A percentile compares a stretch with the other conserved stretches of the same genome.
Evolutionary conservation across 495 filamentous ascomycete species (phyloP).

Genomic region (Neurospora intermedia): DNA sequence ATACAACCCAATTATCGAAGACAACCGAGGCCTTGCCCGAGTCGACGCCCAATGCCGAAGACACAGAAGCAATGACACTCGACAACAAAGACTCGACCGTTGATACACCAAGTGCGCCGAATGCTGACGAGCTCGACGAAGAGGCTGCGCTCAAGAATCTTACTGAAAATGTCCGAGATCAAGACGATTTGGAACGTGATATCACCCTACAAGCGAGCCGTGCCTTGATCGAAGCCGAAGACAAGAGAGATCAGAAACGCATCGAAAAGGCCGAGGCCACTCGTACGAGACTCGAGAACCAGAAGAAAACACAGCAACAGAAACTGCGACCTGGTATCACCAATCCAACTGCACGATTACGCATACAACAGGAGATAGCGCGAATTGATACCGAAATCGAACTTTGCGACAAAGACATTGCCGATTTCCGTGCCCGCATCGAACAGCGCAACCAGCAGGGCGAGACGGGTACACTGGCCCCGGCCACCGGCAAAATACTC

Average conservation of each 20-base stretch:
- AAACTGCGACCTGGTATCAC: slow-evolving; percentile 27
- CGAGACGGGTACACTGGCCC: slow-evolving; percentile 29
- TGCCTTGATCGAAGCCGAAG: slow-evolving; percentile 67
- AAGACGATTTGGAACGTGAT: slow-evolving; percentile 75
- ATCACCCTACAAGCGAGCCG: slow-evolving; percentile 64
- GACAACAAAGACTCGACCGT: background rate
- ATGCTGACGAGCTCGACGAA: slow-evolving; percentile 32
- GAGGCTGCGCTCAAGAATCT: slow-evolving; percentile 53
- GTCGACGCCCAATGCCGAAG: background rate
- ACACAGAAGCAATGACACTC: background rate
- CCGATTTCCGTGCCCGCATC: slow-evolving; percentile 70
- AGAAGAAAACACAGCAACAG: slow-evolving; percentile 32
- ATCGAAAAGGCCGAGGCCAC: slow-evolving; percentile 62
- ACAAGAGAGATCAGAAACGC: slow-evolving; percentile 78
- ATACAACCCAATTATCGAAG: background rate
- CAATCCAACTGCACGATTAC: slow-evolving; percentile 32
- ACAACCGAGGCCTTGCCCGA: background rate
- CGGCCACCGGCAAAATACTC: slow-evolving; percentile 36
- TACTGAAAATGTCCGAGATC: slow-evolving; percentile 65
- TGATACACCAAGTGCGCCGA: background rate
- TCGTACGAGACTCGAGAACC: slow-evolving; percentile 40
- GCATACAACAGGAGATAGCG: slow-evolving; percentile 51
- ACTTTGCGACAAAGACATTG: slow-evolving; percentile 54
- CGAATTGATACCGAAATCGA: slow-evolving; percentile 51
- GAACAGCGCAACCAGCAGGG: slow-evolving; percentile 51